Evolutionary conservation across 768 basidiomycete genomes (phyloP), one percentile per base, ranked within the genome.

Genomic region (Suillus sp.): DNA sequence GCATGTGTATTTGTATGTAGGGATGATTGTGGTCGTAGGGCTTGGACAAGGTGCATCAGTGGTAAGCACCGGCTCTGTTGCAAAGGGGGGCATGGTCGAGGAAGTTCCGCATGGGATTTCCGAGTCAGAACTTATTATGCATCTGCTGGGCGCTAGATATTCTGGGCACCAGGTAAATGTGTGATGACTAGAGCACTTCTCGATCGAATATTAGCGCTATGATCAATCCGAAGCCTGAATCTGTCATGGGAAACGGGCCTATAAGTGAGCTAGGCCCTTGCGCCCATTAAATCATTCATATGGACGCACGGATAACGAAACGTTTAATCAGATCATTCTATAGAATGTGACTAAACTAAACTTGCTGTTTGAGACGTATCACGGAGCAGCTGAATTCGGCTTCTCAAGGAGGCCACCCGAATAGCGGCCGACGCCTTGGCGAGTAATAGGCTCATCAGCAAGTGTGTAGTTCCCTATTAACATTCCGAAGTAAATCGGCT

Each of bases 151-250:
- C 56, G 56, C 37, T 27, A 38, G 25, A 57, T 27, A 6, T 6
- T 57, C 2, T 8, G 25, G 8, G 54, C 16, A 16, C n/a, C 16
- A 40, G 38, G 18, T 25, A 20, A 20, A 4, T 11, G 56, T 37
- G 18, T 38, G 14, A 38, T 9, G 4, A 10, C 38, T 38, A 37
- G 34, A 4, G 37, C 7, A n/a, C 22, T 57, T 57, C 55, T 38
- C 1, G 25, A 38, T 20, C 22, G 4, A 57, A 40, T 5, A 37
- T 25, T 27, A 38, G 16, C 56, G 37, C 38, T 5, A 20, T 38
- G 35, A 57, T 25, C 22, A 25, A 56, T 56, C 38, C 37, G 55
- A 25, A 56, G 55, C n/a, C 51, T 32, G 30, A 27, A 50, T 50
- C 48, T 27, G 27, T 1, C 14, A 34, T 34, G 32, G 32, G 8